phyloP scores from a whole-genome alignment of 306 rosid genomes.

The Pyrus communis region DNA sequence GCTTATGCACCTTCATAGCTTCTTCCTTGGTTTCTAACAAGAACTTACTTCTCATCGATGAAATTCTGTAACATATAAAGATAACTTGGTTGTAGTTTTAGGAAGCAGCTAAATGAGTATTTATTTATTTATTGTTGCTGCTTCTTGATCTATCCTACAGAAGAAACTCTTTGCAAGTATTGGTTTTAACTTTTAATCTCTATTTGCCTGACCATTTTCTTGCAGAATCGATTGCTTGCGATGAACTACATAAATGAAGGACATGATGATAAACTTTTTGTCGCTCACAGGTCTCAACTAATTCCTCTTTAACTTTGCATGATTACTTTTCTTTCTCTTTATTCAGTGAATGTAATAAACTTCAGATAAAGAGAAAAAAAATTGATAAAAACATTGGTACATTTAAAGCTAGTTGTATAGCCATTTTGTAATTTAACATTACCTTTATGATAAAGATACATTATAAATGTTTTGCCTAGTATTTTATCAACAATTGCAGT shows the following conservation, averaged over 20 bases:
- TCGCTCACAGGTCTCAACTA: slow-evolving; percentile 70
- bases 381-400: neutral
- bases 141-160: neutral
- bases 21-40: neutral
- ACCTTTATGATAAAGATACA: neutral
- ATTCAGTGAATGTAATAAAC: neutral
- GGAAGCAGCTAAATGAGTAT: neutral
- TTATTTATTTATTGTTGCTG: neutral
- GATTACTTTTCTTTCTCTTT: neutral
- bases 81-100: neutral
- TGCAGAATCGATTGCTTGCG: slow-evolving; percentile 90
- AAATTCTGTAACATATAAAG: neutral
- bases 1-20: neutral
- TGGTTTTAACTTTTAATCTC: neutral
- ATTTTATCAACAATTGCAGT: neutral
- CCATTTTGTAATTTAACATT: neutral
- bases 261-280: slow-evolving; percentile 69
- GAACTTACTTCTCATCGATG: neutral
- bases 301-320: slow-evolving; percentile 13
- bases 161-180: neutral
- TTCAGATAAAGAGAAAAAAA: neutral
- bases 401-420: neutral
- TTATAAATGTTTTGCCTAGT: neutral
- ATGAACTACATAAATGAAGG: slow-evolving; percentile 92
- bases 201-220: neutral